Evolutionary conservation across 2,329 filamentous ascomycete genomes (phyloP), one percentile per base, ranked within the genome.

Genomic region (Mariannaea elegans): DNA sequence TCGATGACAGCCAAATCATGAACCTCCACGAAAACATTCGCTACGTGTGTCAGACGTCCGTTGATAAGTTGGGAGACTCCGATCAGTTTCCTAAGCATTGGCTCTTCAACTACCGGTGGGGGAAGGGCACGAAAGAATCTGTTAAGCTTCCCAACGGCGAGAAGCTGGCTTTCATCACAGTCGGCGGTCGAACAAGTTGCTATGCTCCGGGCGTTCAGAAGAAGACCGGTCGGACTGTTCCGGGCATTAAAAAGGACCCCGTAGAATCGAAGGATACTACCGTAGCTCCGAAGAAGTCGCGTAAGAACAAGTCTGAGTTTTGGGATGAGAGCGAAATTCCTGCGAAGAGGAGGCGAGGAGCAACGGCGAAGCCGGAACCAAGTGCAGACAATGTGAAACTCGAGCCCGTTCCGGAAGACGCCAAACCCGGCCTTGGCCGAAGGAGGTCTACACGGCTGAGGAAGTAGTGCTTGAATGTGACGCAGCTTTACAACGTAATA

Each of bases 111-210:
- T 84, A 96, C 73, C 87, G 93, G 23, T 98, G 95, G 95, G 87
- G 89, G 12, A 97, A 97, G 72, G 93, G 92, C 72, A 93, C 91
- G 71, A 96, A 94, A 72, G 85, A 84, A 27, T 82, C 86, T 1
- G 77, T 83, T 4, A 84, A 83, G 47, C 77, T 98, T 24, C 94
- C 94, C 0, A 96, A 87, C 65, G 95, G 95, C 0, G 90, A 93
- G 64, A 93, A 90, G 76, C 89, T 98, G 44, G 87, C 88, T 0
- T 95, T 94, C 71, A 77, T 98, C 47, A 97, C 90, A 0, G 94
- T 98, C 0, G 94, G 94, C 0, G 94, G 94, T 2, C 83, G 95
- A 44, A 98, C 95, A 3, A 97, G 92, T 71, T 97, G 94, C 46
- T 90, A 94, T 51, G 93, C 96, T 1, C 93, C 93, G 0, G 87